Base-by-base conservation (phyloP, 768 basidiomycete species). In the Lactarius psammicola region DNA sequence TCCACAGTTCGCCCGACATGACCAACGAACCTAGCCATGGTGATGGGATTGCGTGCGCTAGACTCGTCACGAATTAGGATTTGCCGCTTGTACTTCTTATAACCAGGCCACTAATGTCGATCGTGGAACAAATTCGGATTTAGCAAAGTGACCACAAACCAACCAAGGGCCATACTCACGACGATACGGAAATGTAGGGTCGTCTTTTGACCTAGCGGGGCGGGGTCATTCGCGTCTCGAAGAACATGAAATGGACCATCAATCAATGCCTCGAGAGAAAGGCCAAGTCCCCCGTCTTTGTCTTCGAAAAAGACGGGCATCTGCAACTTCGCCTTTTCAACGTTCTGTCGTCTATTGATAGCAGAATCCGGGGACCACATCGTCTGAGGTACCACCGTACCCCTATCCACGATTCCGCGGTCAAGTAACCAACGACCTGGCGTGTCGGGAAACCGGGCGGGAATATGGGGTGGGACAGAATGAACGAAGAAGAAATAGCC, bases 61-160 rank as follows among this genome's bases (percentile, higher is more conserved):
- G 58, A n/a, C 18, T 59, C 36, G 28, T 59, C 58, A 28, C 42
- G 58, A 30, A 59, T 59, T 38, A 18, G 38, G 26, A 59, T 36
- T 30, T 59, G 58, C 4, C 58, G 38, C 36, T 59, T 59, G 13
- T 26, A 59, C 3, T 36, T 28, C 36, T 8, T 28, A 38, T 59
- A 59, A 18, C 58, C 58, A 26, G 49, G 49, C 49, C 49, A 51
- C 49, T 51, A 15, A 15, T 15, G 46, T 44, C 4, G 9, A 7
- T n/a, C n/a, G n/a, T n/a, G n/a, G n/a, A n/a, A n/a, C n/a, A n/a
- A 4, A 44, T n/a, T 13, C 23, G 46, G 3, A 30, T 20, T 30
- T 31, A 56, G 18, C 3, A 34, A n/a, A 34, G 33, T 10, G 9
- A 13, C 30, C 55, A 13, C 18, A 34, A 34, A 33, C 7, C n/a